Evolutionary conservation across 2,329 filamentous ascomycete genomes (phyloP).

Genomic region (Paecilomyces sp.): DNA sequence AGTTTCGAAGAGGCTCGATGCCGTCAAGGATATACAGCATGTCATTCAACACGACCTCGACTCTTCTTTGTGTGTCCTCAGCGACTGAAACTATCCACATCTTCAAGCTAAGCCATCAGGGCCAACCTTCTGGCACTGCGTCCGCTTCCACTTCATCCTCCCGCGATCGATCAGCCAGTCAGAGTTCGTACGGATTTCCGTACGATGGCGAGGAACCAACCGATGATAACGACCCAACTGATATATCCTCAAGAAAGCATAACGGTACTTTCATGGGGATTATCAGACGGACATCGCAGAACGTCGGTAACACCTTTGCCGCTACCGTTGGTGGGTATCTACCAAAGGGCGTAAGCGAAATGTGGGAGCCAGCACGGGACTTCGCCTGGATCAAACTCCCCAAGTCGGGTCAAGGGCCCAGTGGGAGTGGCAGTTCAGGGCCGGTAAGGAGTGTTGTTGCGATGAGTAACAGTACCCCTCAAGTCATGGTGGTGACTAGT

Average conservation of each 20-base stretch:
- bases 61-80: constrained; percentile 88
- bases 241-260: constrained; percentile 36
- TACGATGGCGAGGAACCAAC: constrained; percentile 24
- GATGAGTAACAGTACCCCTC: constrained; percentile 88
- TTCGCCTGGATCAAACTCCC: constrained; percentile 96
- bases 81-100: constrained; percentile 96
- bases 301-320: constrained; percentile 81
- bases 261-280: constrained; percentile 83
- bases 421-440: constrained; percentile 32
- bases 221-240: constrained; percentile 22
- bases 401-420: constrained; percentile 42
- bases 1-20: constrained; percentile 92
- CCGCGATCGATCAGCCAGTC: constrained; percentile 18
- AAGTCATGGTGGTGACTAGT: constrained; percentile 96
- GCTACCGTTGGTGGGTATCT: constrained; percentile 87
- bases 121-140: constrained; percentile 19
- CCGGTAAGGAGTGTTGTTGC: constrained; percentile 87
- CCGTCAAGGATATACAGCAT: constrained; percentile 96
- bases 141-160: constrained; percentile 15
- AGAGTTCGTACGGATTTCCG: constrained; percentile 19
- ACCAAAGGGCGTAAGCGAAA: constrained; percentile 88
- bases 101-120: constrained; percentile 63
- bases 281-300: constrained; percentile 87
- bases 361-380: constrained; percentile 92
- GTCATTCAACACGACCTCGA: constrained; percentile 95